These are phyloP conservation scores for Gypsophila paniculata DNA, from an alignment of 179 eudicot species.

Conservation along the genomic window DNA sequence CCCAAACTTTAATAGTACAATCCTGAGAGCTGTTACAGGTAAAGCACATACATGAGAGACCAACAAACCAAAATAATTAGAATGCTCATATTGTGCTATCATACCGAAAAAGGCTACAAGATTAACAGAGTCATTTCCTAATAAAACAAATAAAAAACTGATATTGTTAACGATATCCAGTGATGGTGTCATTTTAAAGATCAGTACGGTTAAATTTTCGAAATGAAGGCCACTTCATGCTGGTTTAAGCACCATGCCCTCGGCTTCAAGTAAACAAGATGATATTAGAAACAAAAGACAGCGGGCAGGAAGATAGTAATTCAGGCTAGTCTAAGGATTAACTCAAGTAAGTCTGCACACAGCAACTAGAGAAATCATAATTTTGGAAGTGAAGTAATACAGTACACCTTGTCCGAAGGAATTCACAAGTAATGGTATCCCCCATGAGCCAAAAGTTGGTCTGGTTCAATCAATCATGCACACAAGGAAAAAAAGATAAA, in stretches of 20 bases:
- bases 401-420: not conserved
- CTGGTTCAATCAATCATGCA: not conserved
- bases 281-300: not conserved
- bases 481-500: not conserved
- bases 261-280: not conserved
- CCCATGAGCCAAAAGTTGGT: not conserved
- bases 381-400: not conserved
- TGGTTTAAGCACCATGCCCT: not conserved
- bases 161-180: not conserved
- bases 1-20: constrained; percentile 94
- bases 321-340: not conserved
- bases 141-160: not conserved
- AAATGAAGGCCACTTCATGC: not conserved
- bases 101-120: not conserved
- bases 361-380: not conserved
- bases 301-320: not conserved
- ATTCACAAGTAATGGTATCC: not conserved
- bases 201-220: not conserved
- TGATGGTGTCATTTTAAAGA: not conserved
- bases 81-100: not conserved
- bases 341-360: not conserved
- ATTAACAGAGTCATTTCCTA: not conserved
- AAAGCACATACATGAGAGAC: constrained; percentile 19
- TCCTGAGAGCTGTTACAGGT: constrained; percentile 73
- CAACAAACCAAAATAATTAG: constrained; percentile 4